Evolutionary conservation across 1,139 yeast genomes (phyloP).

Genomic region (Lodderomyces oxycetoniae): DNA sequence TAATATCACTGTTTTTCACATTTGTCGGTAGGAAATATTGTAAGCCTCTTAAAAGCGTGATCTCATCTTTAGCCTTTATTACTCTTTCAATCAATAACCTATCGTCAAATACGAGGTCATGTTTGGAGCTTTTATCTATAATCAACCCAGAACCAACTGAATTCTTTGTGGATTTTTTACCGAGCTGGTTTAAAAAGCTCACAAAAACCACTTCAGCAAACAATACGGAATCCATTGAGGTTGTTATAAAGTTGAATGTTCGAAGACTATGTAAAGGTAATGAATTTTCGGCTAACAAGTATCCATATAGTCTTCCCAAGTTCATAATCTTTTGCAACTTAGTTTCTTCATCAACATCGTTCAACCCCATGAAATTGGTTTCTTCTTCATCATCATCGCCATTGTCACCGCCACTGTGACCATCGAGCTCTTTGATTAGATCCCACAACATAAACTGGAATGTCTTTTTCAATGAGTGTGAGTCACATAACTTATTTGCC

Average conservation of each 20-base stretch:
- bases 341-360: slow-evolving; percentile 36
- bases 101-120: slow-evolving; percentile 48
- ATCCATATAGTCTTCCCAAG: slow-evolving; percentile 76
- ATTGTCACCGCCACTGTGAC: slow-evolving; percentile 32
- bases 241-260: slow-evolving; percentile 69
- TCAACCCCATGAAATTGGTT: slow-evolving; percentile 27
- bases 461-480: slow-evolving; percentile 69
- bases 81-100: slow-evolving; percentile 51
- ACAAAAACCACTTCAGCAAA: slow-evolving; percentile 73
- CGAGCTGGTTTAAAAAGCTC: slow-evolving; percentile 60
- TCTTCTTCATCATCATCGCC: slow-evolving; percentile 33
- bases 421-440: slow-evolving; percentile 66
- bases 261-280: slow-evolving; percentile 70
- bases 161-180: slow-evolving; percentile 56
- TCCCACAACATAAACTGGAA: slow-evolving; percentile 93
- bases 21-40: slow-evolving; percentile 61
- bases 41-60: slow-evolving; percentile 62
- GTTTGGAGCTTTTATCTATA: slow-evolving; percentile 24
- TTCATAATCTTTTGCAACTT: slow-evolving; percentile 60
- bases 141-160: slow-evolving; percentile 44
- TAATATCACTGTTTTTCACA: slow-evolving; percentile 46
- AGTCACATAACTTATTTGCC: slow-evolving; percentile 68
- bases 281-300: slow-evolving; percentile 64
- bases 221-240: slow-evolving; percentile 58
- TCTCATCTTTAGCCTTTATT: slow-evolving; percentile 59